These are phyloP conservation scores for Anisogramma anomala DNA, from an alignment of 2,329 filamentous ascomycete genomes.

Conservation along the genomic window DNA sequence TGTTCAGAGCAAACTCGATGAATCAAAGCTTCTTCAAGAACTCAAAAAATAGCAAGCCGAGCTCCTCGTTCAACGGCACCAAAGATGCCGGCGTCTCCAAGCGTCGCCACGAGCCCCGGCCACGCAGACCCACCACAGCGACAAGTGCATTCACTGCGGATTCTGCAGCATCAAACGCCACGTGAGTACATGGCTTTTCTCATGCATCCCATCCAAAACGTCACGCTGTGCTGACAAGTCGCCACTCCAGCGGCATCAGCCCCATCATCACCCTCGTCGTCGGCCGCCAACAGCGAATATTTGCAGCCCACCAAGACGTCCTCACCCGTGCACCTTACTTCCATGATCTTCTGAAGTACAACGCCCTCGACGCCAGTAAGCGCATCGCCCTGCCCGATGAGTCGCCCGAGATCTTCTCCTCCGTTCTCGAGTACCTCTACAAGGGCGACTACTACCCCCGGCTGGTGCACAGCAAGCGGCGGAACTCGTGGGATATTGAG, in stretches of 20 bases:
- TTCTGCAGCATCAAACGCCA: conserved; percentile 27
- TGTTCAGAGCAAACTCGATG: conserved; percentile 34
- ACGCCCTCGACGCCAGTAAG: conserved; percentile 51
- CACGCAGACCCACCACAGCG: conserved; percentile 36
- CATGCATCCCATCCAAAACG: background rate
- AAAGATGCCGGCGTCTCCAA: conserved; percentile 44
- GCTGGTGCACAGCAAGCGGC: conserved; percentile 69
- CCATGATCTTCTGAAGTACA: conserved; percentile 47
- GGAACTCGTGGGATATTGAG: conserved; percentile 74
- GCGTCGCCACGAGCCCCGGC: conserved; percentile 38
- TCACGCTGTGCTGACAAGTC: conserved; percentile 2
- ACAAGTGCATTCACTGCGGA: conserved; percentile 30
- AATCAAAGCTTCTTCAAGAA: conserved; percentile 43
- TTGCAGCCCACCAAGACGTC: conserved; percentile 83
- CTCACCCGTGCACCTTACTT: conserved; percentile 73
- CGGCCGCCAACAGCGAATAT: conserved; percentile 72
- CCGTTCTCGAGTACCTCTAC: conserved; percentile 82
- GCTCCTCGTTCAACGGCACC: conserved; percentile 37
- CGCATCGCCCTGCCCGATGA: conserved; percentile 73
- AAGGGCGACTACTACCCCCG: conserved; percentile 88
- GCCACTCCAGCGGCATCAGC: conserved; percentile 38
- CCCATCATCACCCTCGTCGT: conserved; percentile 71
- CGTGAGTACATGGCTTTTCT: conserved; percentile 26
- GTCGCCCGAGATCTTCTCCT: conserved; percentile 82
- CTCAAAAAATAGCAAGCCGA: conserved; percentile 38